Conservation (phyloP, 2,329 filamentous ascomycete genomes). For the Escovopsis weberi region DNA sequence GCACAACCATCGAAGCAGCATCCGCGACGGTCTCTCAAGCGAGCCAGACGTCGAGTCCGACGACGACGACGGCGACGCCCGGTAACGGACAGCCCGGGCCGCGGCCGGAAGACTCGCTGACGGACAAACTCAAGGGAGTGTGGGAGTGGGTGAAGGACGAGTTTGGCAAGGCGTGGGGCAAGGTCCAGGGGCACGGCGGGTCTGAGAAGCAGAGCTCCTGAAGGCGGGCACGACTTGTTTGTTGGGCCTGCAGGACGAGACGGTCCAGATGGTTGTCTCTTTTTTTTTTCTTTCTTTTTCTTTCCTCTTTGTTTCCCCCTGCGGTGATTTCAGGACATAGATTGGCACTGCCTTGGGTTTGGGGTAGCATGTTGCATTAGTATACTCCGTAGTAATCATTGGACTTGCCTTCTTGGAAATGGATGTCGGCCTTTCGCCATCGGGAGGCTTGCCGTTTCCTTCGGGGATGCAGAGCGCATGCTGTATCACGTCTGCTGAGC, state of each 20-base stretch:
- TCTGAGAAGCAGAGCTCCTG: neutral
- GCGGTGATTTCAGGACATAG: too few species aligned
- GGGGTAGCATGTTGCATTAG: too few species aligned
- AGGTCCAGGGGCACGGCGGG: slow-evolving; percentile 18
- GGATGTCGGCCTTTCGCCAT: too few species aligned
- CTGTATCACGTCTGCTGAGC: too few species aligned
- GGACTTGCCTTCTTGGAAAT: too few species aligned
- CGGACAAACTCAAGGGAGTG: slow-evolving; percentile 22
- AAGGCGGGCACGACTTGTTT: neutral
- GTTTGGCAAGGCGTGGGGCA: slow-evolving; percentile 30
- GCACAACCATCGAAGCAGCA: too few species aligned
- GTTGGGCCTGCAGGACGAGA: neutral
- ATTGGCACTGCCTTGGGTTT: too few species aligned
- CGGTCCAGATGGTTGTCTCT: neutral
- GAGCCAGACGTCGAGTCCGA: neutral
- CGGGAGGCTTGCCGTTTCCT: too few species aligned
- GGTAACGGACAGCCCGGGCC: slow-evolving; percentile 8
- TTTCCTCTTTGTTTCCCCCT: neutral
- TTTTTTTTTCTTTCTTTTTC: neutral
- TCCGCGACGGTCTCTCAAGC: too few species aligned
- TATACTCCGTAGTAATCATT: too few species aligned
- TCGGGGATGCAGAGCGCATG: too few species aligned
- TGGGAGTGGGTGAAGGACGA: slow-evolving; percentile 40
- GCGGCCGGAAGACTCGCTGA: slow-evolving; percentile 8
- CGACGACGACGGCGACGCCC: slow-evolving; percentile 4